These are phyloP conservation scores for Botrytis sinoallii DNA, from an alignment of 2,329 filamentous ascomycete species.

Conservation along the genomic window DNA sequence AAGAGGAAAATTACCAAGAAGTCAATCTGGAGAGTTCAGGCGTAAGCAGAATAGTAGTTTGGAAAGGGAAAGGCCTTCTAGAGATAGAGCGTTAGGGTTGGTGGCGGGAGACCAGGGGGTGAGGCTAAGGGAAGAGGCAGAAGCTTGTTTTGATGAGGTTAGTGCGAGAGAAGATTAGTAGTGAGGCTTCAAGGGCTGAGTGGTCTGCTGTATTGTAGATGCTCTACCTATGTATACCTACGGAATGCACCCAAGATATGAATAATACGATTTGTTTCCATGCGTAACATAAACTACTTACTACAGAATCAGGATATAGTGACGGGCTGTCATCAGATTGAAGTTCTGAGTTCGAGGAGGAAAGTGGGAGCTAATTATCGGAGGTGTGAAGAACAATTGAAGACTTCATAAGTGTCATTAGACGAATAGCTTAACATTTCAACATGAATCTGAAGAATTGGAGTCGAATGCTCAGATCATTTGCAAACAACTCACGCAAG, in stretches of 20 bases:
- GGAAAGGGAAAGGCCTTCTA: conserved; percentile 1
- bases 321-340: not conserved
- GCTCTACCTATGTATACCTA: conserved; percentile 5
- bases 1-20: not conserved
- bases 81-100: conserved; percentile 15
- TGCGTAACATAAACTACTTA: not conserved
- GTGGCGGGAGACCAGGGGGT: conserved; percentile 15
- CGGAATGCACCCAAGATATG: not conserved
- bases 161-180: conserved; percentile 9
- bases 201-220: not conserved
- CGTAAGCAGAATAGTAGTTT: not conserved
- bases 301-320: not conserved
- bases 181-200: not conserved
- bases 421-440: not conserved
- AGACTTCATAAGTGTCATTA: too few species aligned
- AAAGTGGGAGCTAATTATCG: too few species aligned
- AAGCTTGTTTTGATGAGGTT: conserved; percentile 5
- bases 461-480: not conserved
- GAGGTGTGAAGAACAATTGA: not conserved
- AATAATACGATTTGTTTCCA: not conserved
- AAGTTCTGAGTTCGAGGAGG: not conserved
- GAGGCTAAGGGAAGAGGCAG: conserved; percentile 13
- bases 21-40: not conserved
- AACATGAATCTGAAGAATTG: not conserved
- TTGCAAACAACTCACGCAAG: not conserved